Base-by-base conservation (phyloP, 768 basidiomycete species). In the Tricholoma furcatifolium region DNA sequence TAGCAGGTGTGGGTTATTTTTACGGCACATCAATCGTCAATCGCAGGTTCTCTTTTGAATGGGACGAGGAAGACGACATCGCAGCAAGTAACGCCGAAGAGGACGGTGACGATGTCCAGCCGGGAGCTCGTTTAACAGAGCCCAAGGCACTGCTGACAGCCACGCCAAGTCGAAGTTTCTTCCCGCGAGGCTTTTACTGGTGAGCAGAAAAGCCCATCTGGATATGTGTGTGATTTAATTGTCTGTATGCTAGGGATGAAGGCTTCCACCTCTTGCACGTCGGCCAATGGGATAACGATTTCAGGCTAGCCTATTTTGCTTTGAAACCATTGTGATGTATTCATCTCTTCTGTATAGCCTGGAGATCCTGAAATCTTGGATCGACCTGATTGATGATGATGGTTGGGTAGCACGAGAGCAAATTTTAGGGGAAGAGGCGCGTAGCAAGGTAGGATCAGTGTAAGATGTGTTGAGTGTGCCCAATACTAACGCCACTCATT, bases 181-280 rank as follows among this genome's bases (percentile, higher is more conserved):
- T 98, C 76, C 95, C 95, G 0, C 78, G 95, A 66, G 95, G 95
- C 15, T 98, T 98, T 70, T 98, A 98, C 69, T 98, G 95, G 91
- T 90, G 67, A 34, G 42, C 2, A n/a, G 43, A 8, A 18, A 4
- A 7, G 27, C 27, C 27, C 27, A 27, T 27, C 27, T 4, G 27
- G 27, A 4, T 7, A 27, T 27, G 7, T 7, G 7, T 27, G 7
- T 27, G 7, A 23, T 47, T 52, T 21, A 49, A 20, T 17, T 43
- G 47, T 55, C 67, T 17, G 49, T 35, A 43, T 39, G 18, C 10
- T 61, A 93, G 91, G 95, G 95, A 98, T 67, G 95, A 98, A 70
- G 95, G 95, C 1, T 98, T 98, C 76, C 95, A 98, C 70, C 71
- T 98, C 27, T 70, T 93, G 31, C 87, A 95, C 59, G 91, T 98